A percentile compares a stretch with the other conserved stretches of the same genome.
Evolutionary conservation across 805 yeast species (phyloP).

Genomic region (Lipomyces starkeyi): DNA sequence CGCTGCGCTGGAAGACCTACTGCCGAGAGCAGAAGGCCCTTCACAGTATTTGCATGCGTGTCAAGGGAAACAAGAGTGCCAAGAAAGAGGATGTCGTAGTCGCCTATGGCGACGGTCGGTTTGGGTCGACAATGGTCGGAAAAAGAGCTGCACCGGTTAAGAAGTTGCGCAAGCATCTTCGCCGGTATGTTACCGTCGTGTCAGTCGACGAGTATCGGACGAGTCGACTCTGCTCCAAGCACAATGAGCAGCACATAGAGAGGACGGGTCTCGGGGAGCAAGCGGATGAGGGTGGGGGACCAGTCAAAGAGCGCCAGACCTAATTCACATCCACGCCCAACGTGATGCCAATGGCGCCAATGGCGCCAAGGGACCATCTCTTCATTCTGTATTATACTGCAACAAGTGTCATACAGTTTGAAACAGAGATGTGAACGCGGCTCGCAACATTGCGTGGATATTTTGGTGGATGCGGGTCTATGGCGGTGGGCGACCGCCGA

Average conservation of each 20-base stretch:
- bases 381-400: not conserved
- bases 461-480: not conserved
- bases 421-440: constrained; percentile 1
- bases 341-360: not conserved
- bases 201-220: not conserved
- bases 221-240: not conserved
- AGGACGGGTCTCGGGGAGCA: not conserved
- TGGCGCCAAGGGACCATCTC: not conserved
- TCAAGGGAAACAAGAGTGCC: not conserved
- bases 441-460: not conserved
- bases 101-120: not conserved
- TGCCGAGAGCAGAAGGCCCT: constrained; percentile 3
- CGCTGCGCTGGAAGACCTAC: not conserved
- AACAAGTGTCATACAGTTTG: constrained; percentile 1
- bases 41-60: not conserved
- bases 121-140: not conserved
- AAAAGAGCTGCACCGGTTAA: not conserved
- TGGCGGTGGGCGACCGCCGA: not conserved
- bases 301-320: not conserved
- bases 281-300: not conserved
- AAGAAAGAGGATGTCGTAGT: not conserved
- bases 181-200: not conserved
- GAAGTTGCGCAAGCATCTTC: not conserved
- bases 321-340: not conserved
- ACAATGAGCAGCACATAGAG: not conserved